Evolutionary conservation across 2,329 filamentous ascomycete genomes (phyloP).

Genomic region (Fusarium burgessii): DNA sequence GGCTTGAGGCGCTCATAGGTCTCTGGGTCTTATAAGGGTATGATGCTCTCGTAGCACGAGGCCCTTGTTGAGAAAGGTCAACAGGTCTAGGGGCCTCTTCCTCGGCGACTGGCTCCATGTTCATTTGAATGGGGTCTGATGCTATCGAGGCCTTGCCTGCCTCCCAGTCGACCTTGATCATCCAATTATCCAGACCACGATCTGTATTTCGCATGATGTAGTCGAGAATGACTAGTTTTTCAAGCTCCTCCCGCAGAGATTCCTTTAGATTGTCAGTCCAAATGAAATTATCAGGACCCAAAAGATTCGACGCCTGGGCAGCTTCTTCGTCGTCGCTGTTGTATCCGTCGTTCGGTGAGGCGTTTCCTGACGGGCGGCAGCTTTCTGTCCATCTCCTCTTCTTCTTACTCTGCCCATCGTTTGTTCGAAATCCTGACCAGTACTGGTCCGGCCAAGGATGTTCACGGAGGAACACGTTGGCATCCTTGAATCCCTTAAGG

Average conservation of each 20-base stretch:
- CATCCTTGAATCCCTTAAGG: conserved; percentile 95
- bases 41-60: conserved; percentile 58
- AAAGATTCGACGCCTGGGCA: conserved; percentile 63
- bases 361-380: conserved; percentile 73
- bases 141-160: conserved; percentile 85
- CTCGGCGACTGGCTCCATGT: conserved; percentile 65
- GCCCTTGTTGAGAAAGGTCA: conserved; percentile 59
- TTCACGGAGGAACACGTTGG: conserved; percentile 93
- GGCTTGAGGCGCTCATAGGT: conserved; percentile 81
- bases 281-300: conserved; percentile 70
- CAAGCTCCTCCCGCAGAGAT: conserved; percentile 92
- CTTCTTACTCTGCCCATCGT: conserved; percentile 73
- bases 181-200: conserved; percentile 97
- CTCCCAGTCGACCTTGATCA: conserved; percentile 95
- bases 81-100: conserved; percentile 71
- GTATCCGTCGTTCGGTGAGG: conserved; percentile 70
- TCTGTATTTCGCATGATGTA: conserved; percentile 99
- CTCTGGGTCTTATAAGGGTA: conserved; percentile 82
- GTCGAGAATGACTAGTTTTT: conserved; percentile 96
- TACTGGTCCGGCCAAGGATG: conserved; percentile 97
- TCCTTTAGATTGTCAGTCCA: conserved; percentile 93
- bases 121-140: conserved; percentile 79
- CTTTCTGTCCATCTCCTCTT: conserved; percentile 78
- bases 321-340: conserved; percentile 70
- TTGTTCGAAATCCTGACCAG: conserved; percentile 75